Conservation (phyloP, 2,329 filamentous ascomycete species). For the Sarocladium strictum region DNA sequence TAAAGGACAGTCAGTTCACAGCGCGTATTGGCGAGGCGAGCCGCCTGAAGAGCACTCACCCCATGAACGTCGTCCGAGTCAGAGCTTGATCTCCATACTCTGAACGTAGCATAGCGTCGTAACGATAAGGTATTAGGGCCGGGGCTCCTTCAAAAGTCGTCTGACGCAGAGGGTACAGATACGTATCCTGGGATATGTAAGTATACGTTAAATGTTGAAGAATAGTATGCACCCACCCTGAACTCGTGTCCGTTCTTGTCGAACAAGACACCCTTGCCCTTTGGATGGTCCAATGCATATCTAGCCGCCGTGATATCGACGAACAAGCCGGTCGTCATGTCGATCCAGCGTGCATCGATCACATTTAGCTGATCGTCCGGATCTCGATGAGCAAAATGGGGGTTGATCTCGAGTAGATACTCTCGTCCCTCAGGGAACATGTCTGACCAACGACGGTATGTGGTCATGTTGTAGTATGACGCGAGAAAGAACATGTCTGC, state of each 20-base stretch:
- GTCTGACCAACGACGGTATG: constrained; percentile 36
- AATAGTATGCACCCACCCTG: constrained; percentile 31
- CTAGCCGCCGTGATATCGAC: constrained; percentile 47
- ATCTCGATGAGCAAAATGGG: constrained; percentile 31
- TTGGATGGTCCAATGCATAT: constrained; percentile 38
- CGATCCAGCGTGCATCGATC: constrained; percentile 45
- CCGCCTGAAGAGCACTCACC: constrained; percentile 33
- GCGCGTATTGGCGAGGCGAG: background rate
- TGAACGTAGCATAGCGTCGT: constrained; percentile 49
- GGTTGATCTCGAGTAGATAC: constrained; percentile 46
- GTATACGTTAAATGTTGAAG: background rate
- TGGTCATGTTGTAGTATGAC: constrained; percentile 57
- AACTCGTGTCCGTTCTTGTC: constrained; percentile 48
- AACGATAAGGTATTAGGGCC: constrained; percentile 60
- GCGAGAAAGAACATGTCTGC: constrained; percentile 61
- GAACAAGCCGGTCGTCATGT: constrained; percentile 38
- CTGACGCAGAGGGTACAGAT: constrained; percentile 64
- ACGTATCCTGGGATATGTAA: constrained; percentile 34
- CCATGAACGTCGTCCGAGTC: constrained; percentile 42
- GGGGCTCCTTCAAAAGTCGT: constrained; percentile 62
- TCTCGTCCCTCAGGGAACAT: constrained; percentile 31
- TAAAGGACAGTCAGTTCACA: constrained; percentile 17
- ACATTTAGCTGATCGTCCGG: constrained; percentile 33
- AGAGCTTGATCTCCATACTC: constrained; percentile 52
- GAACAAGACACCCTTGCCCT: constrained; percentile 38